Base-by-base conservation (phyloP, 108 stramenopile genomes). In the Mediolabrus comicus region DNA sequence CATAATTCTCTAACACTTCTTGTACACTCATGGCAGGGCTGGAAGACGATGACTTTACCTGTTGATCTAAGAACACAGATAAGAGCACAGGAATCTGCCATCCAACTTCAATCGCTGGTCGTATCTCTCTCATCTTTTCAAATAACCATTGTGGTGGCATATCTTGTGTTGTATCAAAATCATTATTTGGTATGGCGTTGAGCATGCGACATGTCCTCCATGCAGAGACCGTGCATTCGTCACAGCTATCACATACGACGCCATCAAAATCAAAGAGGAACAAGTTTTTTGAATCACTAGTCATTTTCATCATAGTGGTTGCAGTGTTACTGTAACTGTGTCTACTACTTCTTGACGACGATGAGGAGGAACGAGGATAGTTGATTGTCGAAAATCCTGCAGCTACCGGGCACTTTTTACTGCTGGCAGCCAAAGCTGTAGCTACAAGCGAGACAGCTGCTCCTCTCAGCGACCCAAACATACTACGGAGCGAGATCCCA, bases 61-160 rank as follows among this genome's bases (percentile, higher is more conserved):
- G 24, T 52, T 72, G 69, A 30, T 77, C 67, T 32, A 77, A 52
- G 13, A 77, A 71, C 16, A 65, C 70, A 5, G 63, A 65, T 11
- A 77, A 55, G 9, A 77, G 70, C 9, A 77, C 75, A 7, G 75
- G 75, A 5, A 77, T 77, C 33, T 77, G 75, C 75, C 75, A 77
- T 7, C 75, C 75, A 11, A 77, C 75, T 39, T 77, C 75, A 49
- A 77, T 77, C 4, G 75, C 75, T n/a, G 75, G 75, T 10, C 75
- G 51, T 19, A 77, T 77, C 38, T 77, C 75, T 22, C 75, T 62
- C 75, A 77, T 77, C 61, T 72, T 71, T 12, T 65, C 70, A 51
- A 77, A 77, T 30, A 77, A n/a, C 75, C 75, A 77, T 53, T 66
- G 62, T 25, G 75, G 75, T 8, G 75, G 75, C 6, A 7, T 19